Evolutionary conservation across 78 protist species (phyloP), one percentile per base, ranked within the genome.

Genomic region (Bodo saltans): DNA sequence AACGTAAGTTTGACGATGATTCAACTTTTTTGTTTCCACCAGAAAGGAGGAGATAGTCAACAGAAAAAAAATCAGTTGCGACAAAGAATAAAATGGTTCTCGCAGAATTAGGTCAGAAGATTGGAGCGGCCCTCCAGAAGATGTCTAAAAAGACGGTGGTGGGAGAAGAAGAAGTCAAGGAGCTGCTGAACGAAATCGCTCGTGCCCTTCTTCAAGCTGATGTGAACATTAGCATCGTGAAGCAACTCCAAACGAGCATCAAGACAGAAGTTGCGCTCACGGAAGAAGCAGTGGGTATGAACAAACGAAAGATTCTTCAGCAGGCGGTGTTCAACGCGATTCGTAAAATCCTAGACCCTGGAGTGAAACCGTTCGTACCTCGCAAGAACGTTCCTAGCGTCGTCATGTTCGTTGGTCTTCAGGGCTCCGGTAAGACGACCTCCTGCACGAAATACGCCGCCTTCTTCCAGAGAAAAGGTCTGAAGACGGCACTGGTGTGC

Each of bases 371-470:
- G 35, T 94, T 83, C 89, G 78, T 53, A 47, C 98, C 97, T 23
- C 84, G 72, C 73, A 93, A 93, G 79, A 95, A 96, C 41, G 68
- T 78, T 72, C 37, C 96, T 40, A 96, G 96, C 78, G 92, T 98
- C 29, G 75, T 98, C 73, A 96, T 98, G 99, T 95, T 97, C 78
- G 99, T 98, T 12, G 99, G 99, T 35, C 93, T 98, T 40, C 99
- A 97, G 84, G 98, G 97, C 30, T 1, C 78, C 23, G 97, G 98
- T 25, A 96, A 96, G 78, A 96, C 98, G 2, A 96, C 98, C 29
- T 87, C 96, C 1, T 86, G 92, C 67, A 92, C 95, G 71, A 93
- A 97, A 88, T 88, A 90, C 78, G 99, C 99, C 17, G 34, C 72
- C 75, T 87, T 88, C 89, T 96, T 96, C 90, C 79, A 89, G 92